Percentiles rank a stretch among this genome's conserved stretches.
These are phyloP conservation scores for Withania somnifera DNA, from an alignment of 305 asterid species.

Conservation along the genomic window DNA sequence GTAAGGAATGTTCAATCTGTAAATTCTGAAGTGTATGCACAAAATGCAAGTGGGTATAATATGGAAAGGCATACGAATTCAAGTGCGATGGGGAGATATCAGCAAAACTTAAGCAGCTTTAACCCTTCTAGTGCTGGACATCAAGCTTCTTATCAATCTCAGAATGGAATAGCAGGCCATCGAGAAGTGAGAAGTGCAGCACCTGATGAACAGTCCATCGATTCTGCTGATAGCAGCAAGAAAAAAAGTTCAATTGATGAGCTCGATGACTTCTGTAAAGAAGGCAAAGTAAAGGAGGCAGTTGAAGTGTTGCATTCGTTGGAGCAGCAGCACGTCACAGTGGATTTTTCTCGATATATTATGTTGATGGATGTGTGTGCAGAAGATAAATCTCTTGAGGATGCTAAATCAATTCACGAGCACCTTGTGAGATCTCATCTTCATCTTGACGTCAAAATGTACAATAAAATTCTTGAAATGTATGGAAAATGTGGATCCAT, in stretches of 20 bases:
- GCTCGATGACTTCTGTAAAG: constrained; percentile 45
- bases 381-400: constrained; percentile 44
- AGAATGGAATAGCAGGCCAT: constrained; percentile 12
- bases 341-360: constrained; percentile 46
- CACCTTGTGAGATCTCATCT: constrained; percentile 39
- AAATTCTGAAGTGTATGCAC: constrained; percentile 4
- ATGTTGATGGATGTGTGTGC: constrained; percentile 54
- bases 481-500: constrained; percentile 60
- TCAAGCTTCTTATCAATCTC: constrained; percentile 16
- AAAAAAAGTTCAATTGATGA: constrained; percentile 26
- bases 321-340: constrained; percentile 28
- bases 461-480: constrained; percentile 72
- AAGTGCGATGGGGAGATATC: neutral
- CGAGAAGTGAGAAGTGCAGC: constrained; percentile 7
- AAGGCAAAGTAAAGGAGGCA: constrained; percentile 50
- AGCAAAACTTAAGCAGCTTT: constrained; percentile 13
- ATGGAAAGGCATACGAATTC: neutral
- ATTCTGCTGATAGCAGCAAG: constrained; percentile 14
- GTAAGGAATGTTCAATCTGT: neutral
- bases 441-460: constrained; percentile 37
- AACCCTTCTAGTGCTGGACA: constrained; percentile 12
- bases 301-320: constrained; percentile 39
- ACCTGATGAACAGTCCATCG: constrained; percentile 16
- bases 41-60: neutral
- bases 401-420: constrained; percentile 52